Evolutionary conservation across 768 basidiomycete genomes (phyloP), one percentile per base, ranked within the genome.

Genomic region (Botryobasidium botryosum): DNA sequence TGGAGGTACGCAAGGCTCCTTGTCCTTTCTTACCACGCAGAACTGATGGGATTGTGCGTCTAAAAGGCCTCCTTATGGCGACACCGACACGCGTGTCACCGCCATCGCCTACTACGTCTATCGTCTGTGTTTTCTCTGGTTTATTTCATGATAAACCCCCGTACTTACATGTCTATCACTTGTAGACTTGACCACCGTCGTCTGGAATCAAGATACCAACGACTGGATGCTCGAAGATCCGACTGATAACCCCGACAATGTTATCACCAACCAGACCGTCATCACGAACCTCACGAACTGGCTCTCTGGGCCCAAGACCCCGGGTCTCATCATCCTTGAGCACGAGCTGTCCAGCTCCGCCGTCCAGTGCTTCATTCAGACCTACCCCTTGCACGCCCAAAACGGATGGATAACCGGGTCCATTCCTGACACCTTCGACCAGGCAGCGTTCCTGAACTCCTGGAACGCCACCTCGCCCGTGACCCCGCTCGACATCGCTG

Each of bases 141-240:
- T n/a, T n/a, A n/a, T n/a, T 92, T 26, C 67, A 73, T 31, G 77
- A 86, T 3, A 84, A 94, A 54, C 91, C 90, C 23, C 67, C 70
- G 57, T 75, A 85, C 57, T 77, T 90, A n/a, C n/a, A n/a, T n/a
- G n/a, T n/a, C n/a, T n/a, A n/a, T n/a, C n/a, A n/a, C n/a, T n/a
- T 27, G 88, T 66, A 43, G 85, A 82, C 8, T 48, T 66, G 33
- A 51, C 52, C 36, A 62, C 61, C n/a, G 57, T 62, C 40, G 44
- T 57, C 13, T 66, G 63, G 64, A 59, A 62, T 51, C 51, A 59
- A 33, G 63, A 59, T 46, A 47, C 51, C 29, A 35, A 39, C 21
- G 56, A 57, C 35, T 51, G 49, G 45, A 36, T 37, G 44, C 24
- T 45, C n/a, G 10, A 38, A 39, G 44, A 36, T 37, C 23, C n/a